These are phyloP conservation scores for Kregervanrija pseudodelftensis DNA, from an alignment of 805 yeast genomes.

Conservation along the genomic window DNA sequence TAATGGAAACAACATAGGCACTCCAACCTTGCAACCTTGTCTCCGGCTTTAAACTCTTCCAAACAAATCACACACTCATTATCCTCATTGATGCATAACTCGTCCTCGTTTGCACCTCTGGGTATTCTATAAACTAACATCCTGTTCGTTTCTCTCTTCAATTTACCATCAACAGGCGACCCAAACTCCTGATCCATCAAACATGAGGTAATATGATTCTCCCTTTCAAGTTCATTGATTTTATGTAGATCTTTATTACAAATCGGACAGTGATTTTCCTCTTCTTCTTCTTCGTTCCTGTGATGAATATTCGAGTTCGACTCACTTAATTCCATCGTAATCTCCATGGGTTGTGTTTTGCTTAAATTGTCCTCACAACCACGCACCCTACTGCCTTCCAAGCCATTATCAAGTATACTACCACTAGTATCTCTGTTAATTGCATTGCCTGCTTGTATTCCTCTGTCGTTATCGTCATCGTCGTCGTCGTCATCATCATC, in stretches of 20 bases:
- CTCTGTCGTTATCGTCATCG: not conserved
- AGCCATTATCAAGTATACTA: no score
- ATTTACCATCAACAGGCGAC: slow-evolving; percentile 37
- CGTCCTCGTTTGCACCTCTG: slow-evolving; percentile 24
- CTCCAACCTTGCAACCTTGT: slow-evolving; percentile 84
- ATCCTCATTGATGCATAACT: slow-evolving; percentile 28
- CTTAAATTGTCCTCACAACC: not conserved
- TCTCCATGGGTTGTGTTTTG: slow-evolving; percentile 11
- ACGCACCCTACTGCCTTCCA: not conserved
- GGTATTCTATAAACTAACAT: slow-evolving; percentile 76
- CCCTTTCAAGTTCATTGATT: slow-evolving; percentile 32
- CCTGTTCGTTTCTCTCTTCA: slow-evolving; percentile 53
- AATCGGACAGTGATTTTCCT: slow-evolving; percentile 37
- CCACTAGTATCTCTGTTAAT: not conserved
- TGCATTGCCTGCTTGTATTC: not conserved
- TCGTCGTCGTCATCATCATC: not conserved
- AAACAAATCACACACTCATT: slow-evolving; percentile 92
- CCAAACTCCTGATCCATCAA: slow-evolving; percentile 54
- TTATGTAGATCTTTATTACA: slow-evolving; percentile 27
- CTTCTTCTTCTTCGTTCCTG: slow-evolving; percentile 17
- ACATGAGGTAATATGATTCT: slow-evolving; percentile 67
- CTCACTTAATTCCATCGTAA: slow-evolving; percentile 4
- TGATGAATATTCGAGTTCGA: not conserved
- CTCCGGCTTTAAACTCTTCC: slow-evolving; percentile 81
- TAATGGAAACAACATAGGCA: slow-evolving; percentile 94